A percentile compares a stretch with the other conserved stretches of the same genome.
These are phyloP conservation scores for Urostyla sp. DNA, from an alignment of 73 alveolate species.

Conservation along the genomic window DNA sequence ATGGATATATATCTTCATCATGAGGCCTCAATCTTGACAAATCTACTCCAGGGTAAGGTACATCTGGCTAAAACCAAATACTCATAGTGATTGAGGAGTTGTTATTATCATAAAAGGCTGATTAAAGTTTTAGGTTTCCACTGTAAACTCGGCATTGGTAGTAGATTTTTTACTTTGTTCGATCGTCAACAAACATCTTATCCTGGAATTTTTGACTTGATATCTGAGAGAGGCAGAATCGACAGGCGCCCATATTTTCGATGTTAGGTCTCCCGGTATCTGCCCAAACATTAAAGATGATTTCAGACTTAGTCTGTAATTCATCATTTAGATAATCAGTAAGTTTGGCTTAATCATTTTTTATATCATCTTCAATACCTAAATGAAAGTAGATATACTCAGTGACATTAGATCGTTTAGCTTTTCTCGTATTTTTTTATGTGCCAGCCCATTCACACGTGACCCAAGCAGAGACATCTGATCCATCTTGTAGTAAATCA, in stretches of 20 bases:
- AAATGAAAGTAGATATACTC: constrained; percentile 53
- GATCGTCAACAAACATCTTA: constrained; percentile 52
- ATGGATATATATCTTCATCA: constrained; percentile 47
- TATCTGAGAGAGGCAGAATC: constrained; percentile 16
- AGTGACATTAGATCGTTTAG: constrained; percentile 43
- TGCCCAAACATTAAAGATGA: constrained; percentile 66
- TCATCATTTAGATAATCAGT: constrained; percentile 61
- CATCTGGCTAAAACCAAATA: constrained; percentile 73
- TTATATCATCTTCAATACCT: constrained; percentile 35
- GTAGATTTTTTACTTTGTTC: constrained; percentile 37
- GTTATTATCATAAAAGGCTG: constrained; percentile 35
- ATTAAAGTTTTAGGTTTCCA: constrained; percentile 32
- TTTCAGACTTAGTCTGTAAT: constrained; percentile 51
- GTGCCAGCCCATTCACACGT: constrained; percentile 70
- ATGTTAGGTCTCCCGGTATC: constrained; percentile 43
- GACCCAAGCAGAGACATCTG: constrained; percentile 52
- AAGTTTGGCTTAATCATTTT: constrained; percentile 34
- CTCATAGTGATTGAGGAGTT: not conserved
- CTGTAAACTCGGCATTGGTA: constrained; percentile 46
- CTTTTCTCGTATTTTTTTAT: constrained; percentile 43
- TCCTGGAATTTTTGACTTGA: constrained; percentile 48
- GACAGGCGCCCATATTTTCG: constrained; percentile 61
- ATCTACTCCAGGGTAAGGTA: constrained; percentile 74
- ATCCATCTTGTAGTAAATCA: constrained; percentile 60
- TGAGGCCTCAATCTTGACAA: constrained; percentile 28